These are phyloP conservation scores for Tympanopsis confertula DNA, from an alignment of 2,329 filamentous ascomycete species.

Conservation along the genomic window DNA sequence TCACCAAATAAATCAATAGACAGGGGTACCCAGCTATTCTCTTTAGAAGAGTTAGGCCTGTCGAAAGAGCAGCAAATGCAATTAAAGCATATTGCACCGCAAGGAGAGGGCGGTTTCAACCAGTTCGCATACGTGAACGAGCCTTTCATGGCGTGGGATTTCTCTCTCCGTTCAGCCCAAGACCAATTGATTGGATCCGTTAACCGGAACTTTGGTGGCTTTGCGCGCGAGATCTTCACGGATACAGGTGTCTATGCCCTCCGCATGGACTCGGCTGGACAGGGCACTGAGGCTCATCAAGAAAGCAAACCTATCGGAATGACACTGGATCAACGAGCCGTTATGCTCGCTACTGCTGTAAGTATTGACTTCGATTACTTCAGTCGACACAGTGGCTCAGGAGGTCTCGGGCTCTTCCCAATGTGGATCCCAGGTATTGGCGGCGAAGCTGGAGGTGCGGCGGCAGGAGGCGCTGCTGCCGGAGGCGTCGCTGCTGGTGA, in stretches of 20 bases:
- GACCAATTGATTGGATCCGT: conserved; percentile 43
- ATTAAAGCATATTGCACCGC: conserved; percentile 15
- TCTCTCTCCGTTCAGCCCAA: conserved; percentile 39
- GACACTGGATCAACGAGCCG: conserved; percentile 53
- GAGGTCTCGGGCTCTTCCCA: conserved; percentile 36
- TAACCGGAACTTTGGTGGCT: conserved; percentile 51
- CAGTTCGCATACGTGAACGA: conserved; percentile 55
- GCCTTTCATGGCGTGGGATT: conserved; percentile 54
- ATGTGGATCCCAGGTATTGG: conserved; percentile 33
- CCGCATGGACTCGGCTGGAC: conserved; percentile 45
- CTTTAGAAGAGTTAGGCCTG: conserved; percentile 29
- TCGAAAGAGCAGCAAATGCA: conserved; percentile 34
- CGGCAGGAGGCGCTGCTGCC: conserved; percentile 18
- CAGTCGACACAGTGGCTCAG: conserved; percentile 40
- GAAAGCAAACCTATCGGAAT: conserved; percentile 27
- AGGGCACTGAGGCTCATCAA: conserved; percentile 5
- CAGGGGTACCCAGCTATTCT: conserved; percentile 22
- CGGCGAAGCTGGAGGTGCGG: conserved; percentile 23
- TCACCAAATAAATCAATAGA: conserved; percentile 20
- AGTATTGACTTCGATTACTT: conserved; percentile 59
- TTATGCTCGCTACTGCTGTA: conserved; percentile 56
- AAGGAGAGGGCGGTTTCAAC: conserved; percentile 20
- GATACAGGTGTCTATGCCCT: conserved; percentile 55
- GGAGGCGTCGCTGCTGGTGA: conserved; percentile 19
- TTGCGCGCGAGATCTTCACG: conserved; percentile 53